Conservation (phyloP, 305 asterid species). For the Euphrasia arctica region DNA sequence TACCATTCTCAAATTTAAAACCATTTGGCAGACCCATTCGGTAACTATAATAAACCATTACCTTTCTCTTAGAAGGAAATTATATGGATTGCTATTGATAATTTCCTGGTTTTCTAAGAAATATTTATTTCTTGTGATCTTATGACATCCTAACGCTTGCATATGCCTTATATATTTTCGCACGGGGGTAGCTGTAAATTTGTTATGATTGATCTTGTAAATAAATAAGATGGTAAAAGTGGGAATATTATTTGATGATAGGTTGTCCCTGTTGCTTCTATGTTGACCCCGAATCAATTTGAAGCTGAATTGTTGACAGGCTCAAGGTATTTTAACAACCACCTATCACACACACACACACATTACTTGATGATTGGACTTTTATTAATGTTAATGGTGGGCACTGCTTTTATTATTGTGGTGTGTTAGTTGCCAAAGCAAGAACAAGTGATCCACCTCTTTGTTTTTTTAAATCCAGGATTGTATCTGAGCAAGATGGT, state of each 20-base stretch:
- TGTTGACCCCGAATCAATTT: conserved; percentile 98
- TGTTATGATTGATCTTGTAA: not conserved
- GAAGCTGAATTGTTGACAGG: conserved; percentile 90
- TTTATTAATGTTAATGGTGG: not conserved
- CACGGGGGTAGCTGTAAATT: not conserved
- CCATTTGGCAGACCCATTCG: not conserved
- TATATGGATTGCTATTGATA: too few relatives aligned
- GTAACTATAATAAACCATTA: not conserved
- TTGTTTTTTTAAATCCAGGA: conserved; percentile 41
- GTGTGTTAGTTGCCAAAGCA: not conserved
- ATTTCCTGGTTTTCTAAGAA: too few relatives aligned
- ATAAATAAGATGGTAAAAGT: conserved; percentile 21
- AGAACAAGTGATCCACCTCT: not conserved
- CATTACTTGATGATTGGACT: not conserved
- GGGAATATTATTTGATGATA: conserved; percentile 31
- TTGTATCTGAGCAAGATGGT: conserved; percentile 85
- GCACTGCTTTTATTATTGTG: not conserved
- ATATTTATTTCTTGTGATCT: not conserved
- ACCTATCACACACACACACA: not conserved
- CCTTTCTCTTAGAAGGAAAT: not conserved
- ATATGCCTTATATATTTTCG: not conserved
- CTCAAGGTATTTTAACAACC: conserved; percentile 54
- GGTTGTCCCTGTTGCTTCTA: conserved; percentile 97
- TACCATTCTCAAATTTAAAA: not conserved
- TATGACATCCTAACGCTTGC: not conserved